phyloP scores from a whole-genome alignment of 352 stramenopile species.

The Phytophthora tubulina region DNA sequence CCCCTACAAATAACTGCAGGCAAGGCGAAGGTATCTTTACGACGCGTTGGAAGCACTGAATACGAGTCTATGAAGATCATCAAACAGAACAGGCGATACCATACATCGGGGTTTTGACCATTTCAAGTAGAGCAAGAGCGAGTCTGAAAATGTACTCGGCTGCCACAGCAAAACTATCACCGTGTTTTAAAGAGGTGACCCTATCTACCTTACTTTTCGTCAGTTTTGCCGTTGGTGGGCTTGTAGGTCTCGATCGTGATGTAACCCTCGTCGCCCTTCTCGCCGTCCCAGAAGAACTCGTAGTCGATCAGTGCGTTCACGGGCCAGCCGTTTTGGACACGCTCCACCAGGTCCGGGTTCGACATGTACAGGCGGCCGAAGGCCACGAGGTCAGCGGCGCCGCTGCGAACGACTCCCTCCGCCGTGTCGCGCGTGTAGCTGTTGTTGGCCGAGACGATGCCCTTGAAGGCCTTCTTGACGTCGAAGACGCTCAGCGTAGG shows the following conservation, averaged over 20 bases:
- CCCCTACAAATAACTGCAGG: no score
- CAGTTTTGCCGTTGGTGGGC: constrained; percentile 4
- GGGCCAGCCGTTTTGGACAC: constrained; percentile 28
- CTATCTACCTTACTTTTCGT: not conserved
- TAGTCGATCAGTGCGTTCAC: constrained; percentile 20
- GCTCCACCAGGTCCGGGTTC: constrained; percentile 21
- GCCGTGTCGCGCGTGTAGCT: constrained; percentile 21
- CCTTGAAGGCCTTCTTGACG: constrained; percentile 28
- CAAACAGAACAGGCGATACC: no score
- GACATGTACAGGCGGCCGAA: constrained; percentile 26
- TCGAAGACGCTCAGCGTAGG: constrained; percentile 11
- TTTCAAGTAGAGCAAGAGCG: no score
- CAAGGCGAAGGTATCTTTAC: no score
- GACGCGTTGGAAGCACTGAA: no score
- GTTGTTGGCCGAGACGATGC: constrained; percentile 25
- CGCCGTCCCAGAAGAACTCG: constrained; percentile 19
- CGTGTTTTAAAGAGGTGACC: no score
- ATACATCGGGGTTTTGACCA: no score
- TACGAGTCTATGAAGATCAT: no score
- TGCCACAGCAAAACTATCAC: no score
- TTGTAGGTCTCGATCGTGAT: constrained; percentile 23
- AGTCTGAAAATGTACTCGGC: no score
- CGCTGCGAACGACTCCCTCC: constrained; percentile 18
- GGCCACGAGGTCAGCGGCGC: constrained; percentile 15
- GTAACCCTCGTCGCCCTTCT: constrained; percentile 24